These are phyloP conservation scores for Ceratobasidium sp. DNA, from an alignment of 1,284 basidiomycete genomes.

Conservation along the genomic window DNA sequence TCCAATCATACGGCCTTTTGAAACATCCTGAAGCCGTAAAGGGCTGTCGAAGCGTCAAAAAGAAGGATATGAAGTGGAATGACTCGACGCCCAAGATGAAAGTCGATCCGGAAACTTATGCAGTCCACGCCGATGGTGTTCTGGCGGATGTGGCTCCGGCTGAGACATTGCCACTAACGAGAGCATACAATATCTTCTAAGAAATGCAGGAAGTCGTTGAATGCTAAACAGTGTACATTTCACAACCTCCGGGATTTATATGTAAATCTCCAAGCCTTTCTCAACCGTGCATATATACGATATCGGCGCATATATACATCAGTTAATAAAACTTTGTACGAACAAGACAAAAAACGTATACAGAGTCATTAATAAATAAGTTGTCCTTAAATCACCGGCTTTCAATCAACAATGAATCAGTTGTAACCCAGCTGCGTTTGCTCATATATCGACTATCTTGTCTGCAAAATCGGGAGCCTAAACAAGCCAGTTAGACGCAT, in stretches of 20 bases:
- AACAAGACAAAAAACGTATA: too few species aligned
- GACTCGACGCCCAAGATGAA: constrained; percentile 81
- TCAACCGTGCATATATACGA: too few species aligned
- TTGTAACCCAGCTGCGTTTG: too few species aligned
- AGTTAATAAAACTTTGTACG: too few species aligned
- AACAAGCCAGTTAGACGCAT: background rate
- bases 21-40: constrained; percentile 84
- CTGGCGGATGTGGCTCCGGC: constrained; percentile 84
- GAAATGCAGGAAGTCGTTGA: background rate
- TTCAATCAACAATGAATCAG: too few species aligned
- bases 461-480: background rate
- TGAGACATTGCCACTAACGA: constrained; percentile 75
- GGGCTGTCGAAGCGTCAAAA: constrained; percentile 80
- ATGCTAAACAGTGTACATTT: background rate
- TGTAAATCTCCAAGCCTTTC: too few species aligned
- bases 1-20: constrained; percentile 77
- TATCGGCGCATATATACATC: too few species aligned
- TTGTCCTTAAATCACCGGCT: too few species aligned
- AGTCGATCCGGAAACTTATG: constrained; percentile 95
- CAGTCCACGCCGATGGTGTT: constrained; percentile 84
- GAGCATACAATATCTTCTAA: constrained; percentile 81
- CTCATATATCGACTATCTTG: background rate
- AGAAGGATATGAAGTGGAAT: constrained; percentile 97
- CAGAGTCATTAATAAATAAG: too few species aligned
- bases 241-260: too few species aligned